phyloP scores from a whole-genome alignment of 495 filamentous ascomycete species.

The Aspergillus conjunctus region DNA sequence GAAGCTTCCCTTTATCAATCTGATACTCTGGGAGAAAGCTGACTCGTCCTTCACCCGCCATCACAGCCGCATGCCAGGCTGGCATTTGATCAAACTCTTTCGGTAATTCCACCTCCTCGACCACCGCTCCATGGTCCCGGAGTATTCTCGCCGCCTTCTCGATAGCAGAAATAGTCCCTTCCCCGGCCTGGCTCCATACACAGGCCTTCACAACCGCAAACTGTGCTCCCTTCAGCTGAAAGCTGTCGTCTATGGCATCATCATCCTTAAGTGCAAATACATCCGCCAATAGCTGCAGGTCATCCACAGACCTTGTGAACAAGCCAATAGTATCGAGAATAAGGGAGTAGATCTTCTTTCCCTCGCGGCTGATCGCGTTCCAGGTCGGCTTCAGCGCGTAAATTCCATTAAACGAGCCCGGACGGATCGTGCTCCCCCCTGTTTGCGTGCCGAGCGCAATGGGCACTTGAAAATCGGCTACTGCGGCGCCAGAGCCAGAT shows the following conservation, averaged over 20 bases:
- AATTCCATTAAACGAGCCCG: constrained; percentile 56
- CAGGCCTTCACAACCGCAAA: constrained; percentile 52
- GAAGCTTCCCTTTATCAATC: neutral
- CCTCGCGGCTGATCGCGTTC: constrained; percentile 56
- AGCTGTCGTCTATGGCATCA: constrained; percentile 36
- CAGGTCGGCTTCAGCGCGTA: constrained; percentile 61
- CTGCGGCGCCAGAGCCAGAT: constrained; percentile 22
- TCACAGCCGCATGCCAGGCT: constrained; percentile 10
- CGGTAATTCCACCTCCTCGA: constrained; percentile 10
- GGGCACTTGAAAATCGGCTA: constrained; percentile 22
- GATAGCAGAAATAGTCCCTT: constrained; percentile 28
- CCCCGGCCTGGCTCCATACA: constrained; percentile 51
- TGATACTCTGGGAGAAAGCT: constrained; percentile 18
- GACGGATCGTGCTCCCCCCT: constrained; percentile 46
- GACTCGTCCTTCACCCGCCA: constrained; percentile 7
- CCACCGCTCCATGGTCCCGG: constrained; percentile 1
- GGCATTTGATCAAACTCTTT: constrained; percentile 7
- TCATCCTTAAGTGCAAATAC: constrained; percentile 53
- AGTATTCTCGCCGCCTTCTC: constrained; percentile 1
- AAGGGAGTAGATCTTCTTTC: constrained; percentile 48
- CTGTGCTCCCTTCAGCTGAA: constrained; percentile 41
- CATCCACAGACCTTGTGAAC: constrained; percentile 50
- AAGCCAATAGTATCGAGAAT: constrained; percentile 57
- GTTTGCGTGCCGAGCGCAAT: constrained; percentile 22
- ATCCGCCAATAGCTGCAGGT: constrained; percentile 51